These are phyloP conservation scores for Pseudonitzschia multiseries DNA, from an alignment of 108 stramenopile species.

Conservation along the genomic window DNA sequence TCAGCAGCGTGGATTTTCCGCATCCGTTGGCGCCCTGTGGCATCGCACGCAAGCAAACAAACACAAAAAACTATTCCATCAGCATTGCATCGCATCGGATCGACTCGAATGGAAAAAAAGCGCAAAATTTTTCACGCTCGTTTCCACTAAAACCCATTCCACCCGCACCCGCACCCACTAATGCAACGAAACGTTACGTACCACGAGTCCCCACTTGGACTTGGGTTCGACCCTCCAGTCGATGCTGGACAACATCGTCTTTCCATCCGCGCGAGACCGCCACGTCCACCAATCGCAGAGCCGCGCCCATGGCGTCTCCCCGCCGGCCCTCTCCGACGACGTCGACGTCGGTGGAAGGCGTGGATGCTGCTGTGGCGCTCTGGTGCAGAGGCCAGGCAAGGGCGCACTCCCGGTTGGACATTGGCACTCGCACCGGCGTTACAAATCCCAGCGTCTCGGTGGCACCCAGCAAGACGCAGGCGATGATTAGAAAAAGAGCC, in stretches of 20 bases:
- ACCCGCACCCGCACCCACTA: not conserved
- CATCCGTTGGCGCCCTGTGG: slow-evolving; percentile 27
- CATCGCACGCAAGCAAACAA: not conserved
- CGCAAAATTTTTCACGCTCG: no score
- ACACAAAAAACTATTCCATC: no score
- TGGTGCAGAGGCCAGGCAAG: not conserved
- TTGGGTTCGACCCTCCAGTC: slow-evolving; percentile 76
- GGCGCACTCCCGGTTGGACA: no score
- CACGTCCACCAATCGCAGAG: slow-evolving; percentile 64
- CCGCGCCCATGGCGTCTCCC: slow-evolving; percentile 82
- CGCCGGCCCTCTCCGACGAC: slow-evolving; percentile 12
- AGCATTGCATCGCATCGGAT: no score
- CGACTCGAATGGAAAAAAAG: no score
- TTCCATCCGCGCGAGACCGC: slow-evolving; percentile 61
- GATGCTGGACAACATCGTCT: slow-evolving; percentile 53
- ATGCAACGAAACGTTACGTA: no score
- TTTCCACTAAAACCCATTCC: not conserved
- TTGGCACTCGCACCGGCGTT: no score
- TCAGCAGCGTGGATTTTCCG: slow-evolving; percentile 69
- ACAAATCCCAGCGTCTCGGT: no score
- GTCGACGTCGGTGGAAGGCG: slow-evolving; percentile 1
- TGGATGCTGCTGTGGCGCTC: not conserved
- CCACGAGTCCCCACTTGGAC: slow-evolving; percentile 53
- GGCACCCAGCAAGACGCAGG: no score
- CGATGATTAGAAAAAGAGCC: no score